Conservation (phyloP, 176 grass and related monocot genomes). For the Musa itinerans region DNA sequence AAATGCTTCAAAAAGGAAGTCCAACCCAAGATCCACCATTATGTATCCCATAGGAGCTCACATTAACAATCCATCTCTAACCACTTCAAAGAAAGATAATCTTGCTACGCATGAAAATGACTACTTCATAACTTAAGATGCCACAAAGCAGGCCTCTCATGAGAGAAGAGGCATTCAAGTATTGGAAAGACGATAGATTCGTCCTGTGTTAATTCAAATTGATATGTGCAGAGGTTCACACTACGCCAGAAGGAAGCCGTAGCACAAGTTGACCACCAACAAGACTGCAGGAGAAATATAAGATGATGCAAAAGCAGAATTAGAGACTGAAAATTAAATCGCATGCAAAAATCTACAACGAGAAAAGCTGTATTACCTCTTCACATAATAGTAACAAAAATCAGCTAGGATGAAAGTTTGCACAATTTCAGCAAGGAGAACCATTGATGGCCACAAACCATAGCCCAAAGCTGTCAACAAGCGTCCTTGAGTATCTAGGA, state of each 20-base stretch:
- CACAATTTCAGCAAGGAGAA: conserved; percentile 2
- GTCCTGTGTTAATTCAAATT: neutral
- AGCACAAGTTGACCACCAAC: neutral
- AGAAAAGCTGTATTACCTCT: neutral
- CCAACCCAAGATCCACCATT: too few relatives aligned
- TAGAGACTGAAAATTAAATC: neutral
- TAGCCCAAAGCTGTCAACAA: conserved; percentile 1
- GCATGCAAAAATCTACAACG: neutral
- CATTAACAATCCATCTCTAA: neutral
- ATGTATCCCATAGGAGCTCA: too few relatives aligned
- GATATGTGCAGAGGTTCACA: neutral
- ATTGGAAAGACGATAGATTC: neutral
- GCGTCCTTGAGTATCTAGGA: conserved; percentile 3
- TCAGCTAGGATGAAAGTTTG: conserved; percentile 6
- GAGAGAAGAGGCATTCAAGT: neutral
- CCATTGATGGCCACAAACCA: neutral
- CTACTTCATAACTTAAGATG: neutral
- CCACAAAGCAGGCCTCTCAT: neutral
- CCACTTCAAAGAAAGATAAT: neutral
- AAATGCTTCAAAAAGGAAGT: too few relatives aligned
- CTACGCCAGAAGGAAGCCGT: conserved; percentile 1
- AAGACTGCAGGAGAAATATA: neutral
- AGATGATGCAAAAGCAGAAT: neutral
- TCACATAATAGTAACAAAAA: conserved; percentile 7
- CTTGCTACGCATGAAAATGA: neutral